phyloP scores from a whole-genome alignment of 2,329 filamentous ascomycete species.

The Penicillium sp. region DNA sequence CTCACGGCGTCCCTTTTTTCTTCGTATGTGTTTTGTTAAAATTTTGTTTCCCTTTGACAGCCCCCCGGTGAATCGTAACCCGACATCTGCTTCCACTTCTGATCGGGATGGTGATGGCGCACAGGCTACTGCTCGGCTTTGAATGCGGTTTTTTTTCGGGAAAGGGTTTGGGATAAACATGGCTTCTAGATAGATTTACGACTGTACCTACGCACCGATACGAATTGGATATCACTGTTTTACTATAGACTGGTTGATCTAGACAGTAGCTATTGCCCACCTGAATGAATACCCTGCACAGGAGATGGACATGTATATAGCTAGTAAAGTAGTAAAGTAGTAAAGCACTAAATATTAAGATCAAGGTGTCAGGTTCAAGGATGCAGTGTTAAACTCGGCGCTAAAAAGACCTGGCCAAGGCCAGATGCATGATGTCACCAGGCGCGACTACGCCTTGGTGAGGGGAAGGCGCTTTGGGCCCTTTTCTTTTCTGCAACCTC shows the following conservation, averaged over 20 bases:
- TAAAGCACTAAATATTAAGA: no score
- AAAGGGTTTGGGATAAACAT: slow-evolving; percentile 11
- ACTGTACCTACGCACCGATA: slow-evolving; percentile 25
- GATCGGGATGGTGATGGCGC: slow-evolving; percentile 19
- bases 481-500: slow-evolving; percentile 7
- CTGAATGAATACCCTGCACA: no score
- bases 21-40: slow-evolving; percentile 25
- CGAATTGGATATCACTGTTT: slow-evolving; percentile 8
- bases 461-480: slow-evolving; percentile 2
- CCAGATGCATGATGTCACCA: slow-evolving; percentile 22
- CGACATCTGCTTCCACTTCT: slow-evolving; percentile 20
- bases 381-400: neutral
- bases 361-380: no score
- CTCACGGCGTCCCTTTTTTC: slow-evolving; percentile 5
- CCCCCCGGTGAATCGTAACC: slow-evolving; percentile 22
- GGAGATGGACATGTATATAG: no score
- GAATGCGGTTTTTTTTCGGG: slow-evolving; percentile 6
- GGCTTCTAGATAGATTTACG: slow-evolving; percentile 25
- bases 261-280: no score
- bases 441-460: slow-evolving; percentile 9
- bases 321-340: no score
- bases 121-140: slow-evolving; percentile 27
- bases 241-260: neutral
- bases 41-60: slow-evolving; percentile 21
- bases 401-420: neutral